Percentiles rank a stretch among this genome's conserved stretches.
Evolutionary conservation across 495 filamentous ascomycete genomes (phyloP).

Genomic region (Neurospora sublineolata): DNA sequence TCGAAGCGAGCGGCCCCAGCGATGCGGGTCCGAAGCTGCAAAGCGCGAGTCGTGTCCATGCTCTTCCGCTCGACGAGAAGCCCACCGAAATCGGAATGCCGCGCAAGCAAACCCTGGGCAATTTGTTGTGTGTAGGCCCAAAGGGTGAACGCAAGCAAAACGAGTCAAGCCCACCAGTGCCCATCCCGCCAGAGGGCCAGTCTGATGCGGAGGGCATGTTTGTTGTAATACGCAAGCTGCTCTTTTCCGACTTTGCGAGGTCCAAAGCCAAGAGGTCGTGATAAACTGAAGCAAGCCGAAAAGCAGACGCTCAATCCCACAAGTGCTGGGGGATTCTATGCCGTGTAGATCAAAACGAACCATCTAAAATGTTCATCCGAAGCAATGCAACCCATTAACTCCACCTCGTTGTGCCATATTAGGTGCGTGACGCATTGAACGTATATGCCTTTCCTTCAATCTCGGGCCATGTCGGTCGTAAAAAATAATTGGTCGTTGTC

Average conservation of each 20-base stretch:
- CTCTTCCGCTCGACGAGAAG: neutral
- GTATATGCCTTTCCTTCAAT: neutral
- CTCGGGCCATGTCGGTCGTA: neutral
- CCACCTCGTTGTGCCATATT: neutral
- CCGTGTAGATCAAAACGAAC: neutral
- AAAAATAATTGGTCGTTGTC: neutral
- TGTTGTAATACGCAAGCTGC: neutral
- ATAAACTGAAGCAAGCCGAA: neutral
- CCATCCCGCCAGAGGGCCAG: neutral
- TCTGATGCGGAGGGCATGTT: neutral
- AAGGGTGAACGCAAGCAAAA: neutral
- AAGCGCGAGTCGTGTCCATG: neutral
- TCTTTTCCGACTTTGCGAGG: neutral
- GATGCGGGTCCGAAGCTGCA: neutral
- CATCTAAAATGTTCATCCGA: neutral
- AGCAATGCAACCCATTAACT: neutral
- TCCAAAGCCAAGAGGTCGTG: neutral
- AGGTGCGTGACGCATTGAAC: neutral
- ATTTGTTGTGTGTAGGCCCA: neutral
- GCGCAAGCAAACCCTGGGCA: neutral
- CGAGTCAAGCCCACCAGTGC: neutral
- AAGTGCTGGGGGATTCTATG: neutral
- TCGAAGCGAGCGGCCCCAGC: neutral
- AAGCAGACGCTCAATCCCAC: neutral
- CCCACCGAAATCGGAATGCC: neutral